A percentile compares a stretch with the other conserved stretches of the same genome.
Conservation (phyloP, 352 stramenopile species). For the Pythium phragmitis region DNA sequence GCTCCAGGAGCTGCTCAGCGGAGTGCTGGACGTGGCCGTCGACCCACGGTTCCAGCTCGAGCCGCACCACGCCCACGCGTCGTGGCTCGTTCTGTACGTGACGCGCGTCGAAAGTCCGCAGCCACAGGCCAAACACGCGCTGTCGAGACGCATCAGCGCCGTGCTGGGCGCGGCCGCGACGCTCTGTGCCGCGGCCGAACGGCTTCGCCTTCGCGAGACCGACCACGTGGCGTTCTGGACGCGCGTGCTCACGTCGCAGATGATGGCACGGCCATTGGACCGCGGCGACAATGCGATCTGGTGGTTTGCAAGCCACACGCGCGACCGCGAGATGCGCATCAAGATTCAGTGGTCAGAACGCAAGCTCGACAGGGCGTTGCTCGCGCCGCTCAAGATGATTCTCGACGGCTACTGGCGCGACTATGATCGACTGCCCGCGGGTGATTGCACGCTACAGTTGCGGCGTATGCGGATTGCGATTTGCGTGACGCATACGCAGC, state of each 20-base stretch:
- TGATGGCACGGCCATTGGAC: constrained; percentile 18
- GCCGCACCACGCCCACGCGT: constrained; percentile 12
- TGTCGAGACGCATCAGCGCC: constrained; percentile 1
- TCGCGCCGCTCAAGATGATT: constrained; percentile 4
- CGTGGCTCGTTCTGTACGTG: constrained; percentile 19
- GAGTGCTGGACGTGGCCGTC: constrained; percentile 4
- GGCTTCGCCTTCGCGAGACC: constrained; percentile 2
- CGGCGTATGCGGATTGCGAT: constrained; percentile 13
- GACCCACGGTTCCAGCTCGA: constrained; percentile 18
- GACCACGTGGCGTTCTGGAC: constrained; percentile 22
- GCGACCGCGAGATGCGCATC: constrained; percentile 13
- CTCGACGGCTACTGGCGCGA: neutral
- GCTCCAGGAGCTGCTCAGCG: constrained; percentile 8
- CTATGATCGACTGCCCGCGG: neutral
- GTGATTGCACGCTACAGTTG: neutral
- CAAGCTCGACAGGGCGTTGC: constrained; percentile 12
- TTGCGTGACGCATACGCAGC: constrained; percentile 11
- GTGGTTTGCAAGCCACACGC: constrained; percentile 15
- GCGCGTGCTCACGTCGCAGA: constrained; percentile 22
- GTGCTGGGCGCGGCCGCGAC: constrained; percentile 3
- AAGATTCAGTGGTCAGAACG: constrained; percentile 13
- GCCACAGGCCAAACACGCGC: neutral
- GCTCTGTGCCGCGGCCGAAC: constrained; percentile 12
- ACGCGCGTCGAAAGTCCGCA: constrained; percentile 13
- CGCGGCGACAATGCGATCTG: constrained; percentile 12